These are phyloP conservation scores for Debaryomyces sp. DNA, from an alignment of 1,139 yeast genomes.

Conservation along the genomic window DNA sequence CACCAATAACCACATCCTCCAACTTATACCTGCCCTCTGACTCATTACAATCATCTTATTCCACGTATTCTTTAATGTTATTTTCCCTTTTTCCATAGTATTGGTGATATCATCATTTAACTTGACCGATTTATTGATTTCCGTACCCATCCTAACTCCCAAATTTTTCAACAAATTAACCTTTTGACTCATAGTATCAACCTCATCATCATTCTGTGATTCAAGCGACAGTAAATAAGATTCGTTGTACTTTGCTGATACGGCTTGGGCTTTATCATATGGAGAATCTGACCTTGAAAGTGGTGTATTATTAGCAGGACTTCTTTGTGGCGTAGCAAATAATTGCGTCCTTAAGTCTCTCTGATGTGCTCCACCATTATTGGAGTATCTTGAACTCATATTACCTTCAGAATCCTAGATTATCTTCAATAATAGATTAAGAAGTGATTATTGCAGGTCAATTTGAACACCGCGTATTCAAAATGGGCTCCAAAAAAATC, in stretches of 20 bases:
- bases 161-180: constrained; percentile 70
- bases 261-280: constrained; percentile 43
- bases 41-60: constrained; percentile 81
- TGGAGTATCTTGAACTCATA: constrained; percentile 39
- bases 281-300: constrained; percentile 52
- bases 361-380: constrained; percentile 44
- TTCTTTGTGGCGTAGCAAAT: constrained; percentile 33
- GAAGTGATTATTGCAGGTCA: neutral
- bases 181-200: constrained; percentile 69
- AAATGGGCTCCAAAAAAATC: neutral
- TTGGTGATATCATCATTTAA: constrained; percentile 60
- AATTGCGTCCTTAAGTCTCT: constrained; percentile 51
- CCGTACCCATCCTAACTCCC: constrained; percentile 79
- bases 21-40: constrained; percentile 74
- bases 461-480: neutral
- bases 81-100: constrained; percentile 43
- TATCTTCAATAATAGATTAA: neutral
- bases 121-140: constrained; percentile 73
- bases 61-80: constrained; percentile 65
- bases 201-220: constrained; percentile 80
- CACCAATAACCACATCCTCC: constrained; percentile 77
- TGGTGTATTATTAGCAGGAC: constrained; percentile 19
- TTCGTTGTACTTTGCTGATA: constrained; percentile 49
- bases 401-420: neutral
- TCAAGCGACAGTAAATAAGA: constrained; percentile 73